phyloP scores from a whole-genome alignment of 1,284 basidiomycete genomes.

The Ganoderma meredithae region DNA sequence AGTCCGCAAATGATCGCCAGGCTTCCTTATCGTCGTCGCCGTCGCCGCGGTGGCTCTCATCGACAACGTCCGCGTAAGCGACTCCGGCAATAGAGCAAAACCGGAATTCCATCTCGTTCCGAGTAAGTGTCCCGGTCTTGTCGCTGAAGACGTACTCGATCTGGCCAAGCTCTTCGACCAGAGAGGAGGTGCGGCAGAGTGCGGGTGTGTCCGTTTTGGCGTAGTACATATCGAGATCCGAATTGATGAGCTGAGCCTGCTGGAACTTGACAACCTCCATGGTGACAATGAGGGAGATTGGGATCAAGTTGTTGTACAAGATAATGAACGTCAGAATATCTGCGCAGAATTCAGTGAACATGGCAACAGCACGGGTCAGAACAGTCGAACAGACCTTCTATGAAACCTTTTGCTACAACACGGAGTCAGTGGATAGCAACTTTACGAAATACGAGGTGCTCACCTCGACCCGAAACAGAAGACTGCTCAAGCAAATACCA shows the following conservation, averaged over 20 bases:
- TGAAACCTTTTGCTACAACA: slow-evolving; percentile 73
- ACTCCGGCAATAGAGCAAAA: slow-evolving; percentile 91
- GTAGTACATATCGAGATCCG: slow-evolving; percentile 97
- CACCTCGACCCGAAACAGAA: slow-evolving; percentile 68
- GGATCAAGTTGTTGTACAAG: slow-evolving; percentile 98
- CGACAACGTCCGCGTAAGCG: slow-evolving; percentile 89
- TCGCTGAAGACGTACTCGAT: slow-evolving; percentile 99
- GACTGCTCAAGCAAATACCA: slow-evolving; percentile 82
- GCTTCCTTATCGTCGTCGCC: slow-evolving; percentile 71
- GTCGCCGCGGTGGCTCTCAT: slow-evolving; percentile 78
- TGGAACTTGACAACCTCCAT: slow-evolving; percentile 99
- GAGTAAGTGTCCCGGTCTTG: slow-evolving; percentile 97
- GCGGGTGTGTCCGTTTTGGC: slow-evolving; percentile 95
- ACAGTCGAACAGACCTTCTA: slow-evolving; percentile 62
- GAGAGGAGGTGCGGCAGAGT: slow-evolving; percentile 93
- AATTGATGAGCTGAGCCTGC: slow-evolving; percentile 97
- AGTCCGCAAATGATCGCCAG: slow-evolving; percentile 81
- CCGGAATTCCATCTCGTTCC: slow-evolving; percentile 99
- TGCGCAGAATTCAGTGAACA: slow-evolving; percentile 37
- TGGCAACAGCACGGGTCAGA: not conserved
- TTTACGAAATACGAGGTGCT: not conserved
- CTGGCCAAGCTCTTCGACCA: slow-evolving; percentile 98
- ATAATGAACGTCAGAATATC: slow-evolving; percentile 99
- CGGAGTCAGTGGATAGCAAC: slow-evolving; percentile 7
- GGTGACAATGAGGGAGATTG: slow-evolving; percentile 98